Evolutionary conservation across 2,329 filamentous ascomycete genomes (phyloP), one percentile per base, ranked within the genome.

Genomic region (Sarocladium kiliense): DNA sequence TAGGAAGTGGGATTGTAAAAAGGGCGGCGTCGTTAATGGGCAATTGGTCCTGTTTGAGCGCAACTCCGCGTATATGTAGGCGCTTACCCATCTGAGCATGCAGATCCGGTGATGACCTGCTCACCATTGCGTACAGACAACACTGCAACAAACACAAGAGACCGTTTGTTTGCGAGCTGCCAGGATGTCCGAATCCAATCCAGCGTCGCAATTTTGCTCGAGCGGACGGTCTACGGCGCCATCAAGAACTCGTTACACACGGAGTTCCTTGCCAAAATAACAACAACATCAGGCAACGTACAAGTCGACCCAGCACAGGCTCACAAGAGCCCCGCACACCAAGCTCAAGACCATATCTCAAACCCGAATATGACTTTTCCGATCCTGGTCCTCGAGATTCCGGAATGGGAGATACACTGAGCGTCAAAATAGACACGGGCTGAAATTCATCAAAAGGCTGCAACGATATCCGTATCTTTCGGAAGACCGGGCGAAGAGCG

Each of bases 111-210:
- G 18, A 63, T 53, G 57, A 60, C 45, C 56, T 57, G 54, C 54
- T 51, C 54, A 19, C 32, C 14, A 41, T 18, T 30, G 26, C 7
- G 19, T 37, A 10, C 59, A 74, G 72, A 53, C 71, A 74, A 61
- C 72, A 74, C 58, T 70, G 71, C 56, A 73, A 74, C 61, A 74
- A 74, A 47, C 72, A 74, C 57, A 65, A 68, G 25, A 74, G 73
- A 57, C 72, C 72, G 16, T 74, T 70, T 68, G 67, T 68, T 21
- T 74, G 72, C 60, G 65, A 68, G 39, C 55, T 70, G 21, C 65
- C 66, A 41, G 68, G 71, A 9, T 74, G 72, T 37, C 72, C 72
- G 12, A 74, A 74, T 39, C 69, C 69, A 9, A 67, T 68, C 11
- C 72, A 73, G 55, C 74, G 73, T 56, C 70, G 72, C 54, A 67